Evolutionary conservation across 192 early-diverging fungal genomes (phyloP), one percentile per base, ranked within the genome.

Genomic region (Coemansia sp.): DNA sequence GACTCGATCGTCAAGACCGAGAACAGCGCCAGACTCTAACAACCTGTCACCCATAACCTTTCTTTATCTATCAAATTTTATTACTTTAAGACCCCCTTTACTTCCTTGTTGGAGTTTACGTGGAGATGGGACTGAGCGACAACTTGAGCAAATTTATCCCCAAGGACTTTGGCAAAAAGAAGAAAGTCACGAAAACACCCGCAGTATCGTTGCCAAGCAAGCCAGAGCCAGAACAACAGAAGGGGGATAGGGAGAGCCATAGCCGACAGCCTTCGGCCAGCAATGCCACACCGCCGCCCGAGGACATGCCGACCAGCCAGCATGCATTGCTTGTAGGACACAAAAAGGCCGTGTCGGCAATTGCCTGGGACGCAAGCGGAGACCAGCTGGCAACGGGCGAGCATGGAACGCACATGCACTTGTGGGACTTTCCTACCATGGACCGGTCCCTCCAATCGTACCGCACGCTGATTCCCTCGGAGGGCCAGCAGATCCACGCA

Each of bases 391-490:
- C 87, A 15, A 86, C 88, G 7, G 94, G 92, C 53, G 81, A 88
- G 14, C 87, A 90, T 50, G 91, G 93, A 53, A 86, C 89, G 36
- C 81, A 82, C 41, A 58, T 96, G 31, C 89, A 88, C 43, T 71
- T 98, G 34, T 98, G 94, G 94, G 92, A 94, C 69, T 98, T 98
- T 79, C 79, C 85, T 30, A 86, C 85, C 10, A 96, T 94, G 93
- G 85, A 92, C 64, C 71, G 82, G 5, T 62, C 73, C 2, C 84
- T 88, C 40, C 74, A 81, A 52, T 85, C 93, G 6, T 93, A 90
- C 61, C 72, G 90, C 39, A 86, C 87, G 3, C 67, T 96, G 37
- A 86, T 91, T 46, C 88, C 93, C 1, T 83, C 79, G 53, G 85
- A 81, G 12, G 90, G 88, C 6, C 89, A 95, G 58, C 87, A 87